A percentile compares a stretch with the other conserved stretches of the same genome.
Evolutionary conservation across 148 eudicot genomes (phyloP).

Genomic region (Camellia sinensis): DNA sequence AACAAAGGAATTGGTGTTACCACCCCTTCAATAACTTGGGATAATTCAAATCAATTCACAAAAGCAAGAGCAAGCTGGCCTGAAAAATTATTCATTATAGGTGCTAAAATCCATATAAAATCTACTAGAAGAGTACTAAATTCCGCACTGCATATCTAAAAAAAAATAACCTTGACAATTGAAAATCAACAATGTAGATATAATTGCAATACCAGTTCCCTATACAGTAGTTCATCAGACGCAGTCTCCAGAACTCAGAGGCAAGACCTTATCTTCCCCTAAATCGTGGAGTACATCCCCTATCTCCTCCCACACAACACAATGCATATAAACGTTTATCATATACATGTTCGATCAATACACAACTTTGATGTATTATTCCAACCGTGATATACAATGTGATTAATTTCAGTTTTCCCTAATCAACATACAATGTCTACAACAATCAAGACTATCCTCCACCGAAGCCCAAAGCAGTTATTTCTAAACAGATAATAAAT

Average conservation of each 20-base stretch:
- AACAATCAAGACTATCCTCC: too few species aligned
- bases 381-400: too few species aligned
- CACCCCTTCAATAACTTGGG: neutral
- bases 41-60: neutral
- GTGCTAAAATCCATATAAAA: neutral
- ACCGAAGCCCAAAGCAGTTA: too few species aligned
- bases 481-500: too few species aligned
- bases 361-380: too few species aligned
- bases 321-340: too few species aligned
- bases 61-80: neutral
- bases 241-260: conserved; percentile 27
- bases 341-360: too few species aligned
- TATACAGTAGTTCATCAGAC: conserved; percentile 20
- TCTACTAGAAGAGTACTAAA: neutral
- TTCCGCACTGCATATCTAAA: neutral
- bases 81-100: neutral
- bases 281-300: too few species aligned
- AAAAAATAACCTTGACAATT: neutral
- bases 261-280: too few species aligned
- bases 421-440: too few species aligned
- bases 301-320: too few species aligned
- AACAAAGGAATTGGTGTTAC: neutral
- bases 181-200: neutral
- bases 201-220: neutral
- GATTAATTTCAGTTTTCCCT: too few species aligned